Evolutionary conservation across 257 asterid species (phyloP).

Genomic region (Nicotiana benthamiana): DNA sequence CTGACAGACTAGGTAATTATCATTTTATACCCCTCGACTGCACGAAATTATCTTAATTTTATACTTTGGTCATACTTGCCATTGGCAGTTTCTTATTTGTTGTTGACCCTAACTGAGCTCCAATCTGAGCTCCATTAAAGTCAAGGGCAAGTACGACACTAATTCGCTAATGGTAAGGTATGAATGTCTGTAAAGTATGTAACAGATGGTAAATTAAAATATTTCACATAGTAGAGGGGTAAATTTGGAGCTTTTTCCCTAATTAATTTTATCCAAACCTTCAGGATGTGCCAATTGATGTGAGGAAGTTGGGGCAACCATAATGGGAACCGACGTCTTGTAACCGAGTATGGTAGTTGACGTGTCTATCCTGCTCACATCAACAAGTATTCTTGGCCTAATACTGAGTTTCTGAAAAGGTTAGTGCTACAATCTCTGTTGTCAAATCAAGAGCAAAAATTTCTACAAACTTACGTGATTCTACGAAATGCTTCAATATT

Average conservation of each 20-base stretch:
- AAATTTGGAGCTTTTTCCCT: not conserved
- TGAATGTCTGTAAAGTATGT: no score
- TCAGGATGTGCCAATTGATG: constrained; percentile 53
- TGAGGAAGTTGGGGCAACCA: constrained; percentile 45
- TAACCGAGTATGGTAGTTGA: constrained; percentile 41
- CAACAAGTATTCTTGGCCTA: constrained; percentile 47
- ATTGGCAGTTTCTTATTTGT: no score
- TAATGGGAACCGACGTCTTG: constrained; percentile 41
- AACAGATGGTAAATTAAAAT: no score
- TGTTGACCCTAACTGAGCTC: no score
- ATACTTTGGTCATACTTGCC: no score
- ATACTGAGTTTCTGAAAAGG: constrained; percentile 24
- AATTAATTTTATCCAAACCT: constrained; percentile 19
- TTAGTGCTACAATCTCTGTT: not conserved
- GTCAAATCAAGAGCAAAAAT: not conserved
- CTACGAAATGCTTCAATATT: constrained; percentile 46
- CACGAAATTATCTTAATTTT: no score
- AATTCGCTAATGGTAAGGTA: no score
- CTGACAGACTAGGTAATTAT: not conserved
- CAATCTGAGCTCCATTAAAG: no score
- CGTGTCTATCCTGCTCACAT: constrained; percentile 45
- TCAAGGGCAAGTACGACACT: no score
- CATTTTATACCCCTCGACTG: no score
- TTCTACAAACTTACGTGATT: constrained; percentile 29
- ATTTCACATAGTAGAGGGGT: no score